phyloP scores from a whole-genome alignment of 192 early-diverging fungal genomes.

The Chytriomyces sp. region DNA sequence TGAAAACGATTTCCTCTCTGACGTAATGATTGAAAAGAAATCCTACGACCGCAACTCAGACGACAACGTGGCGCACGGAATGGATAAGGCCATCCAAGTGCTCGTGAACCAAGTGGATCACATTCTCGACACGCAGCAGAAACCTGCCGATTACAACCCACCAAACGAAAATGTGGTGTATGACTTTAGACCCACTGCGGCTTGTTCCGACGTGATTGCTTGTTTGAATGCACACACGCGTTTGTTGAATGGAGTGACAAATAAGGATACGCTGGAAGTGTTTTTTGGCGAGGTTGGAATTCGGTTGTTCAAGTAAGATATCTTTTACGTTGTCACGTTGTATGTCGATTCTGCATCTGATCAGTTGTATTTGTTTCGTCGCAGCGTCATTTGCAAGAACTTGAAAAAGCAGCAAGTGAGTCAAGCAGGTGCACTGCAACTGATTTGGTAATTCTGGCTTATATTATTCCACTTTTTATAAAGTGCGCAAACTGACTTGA shows the following conservation, averaged over 20 bases:
- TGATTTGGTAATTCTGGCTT: constrained; percentile 65
- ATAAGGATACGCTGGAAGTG: constrained; percentile 86
- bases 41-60: constrained; percentile 84
- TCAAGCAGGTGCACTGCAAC: constrained; percentile 85
- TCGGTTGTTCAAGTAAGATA: constrained; percentile 82
- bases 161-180: constrained; percentile 55
- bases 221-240: constrained; percentile 78
- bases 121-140: constrained; percentile 77
- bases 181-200: constrained; percentile 77
- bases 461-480: constrained; percentile 22
- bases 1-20: constrained; percentile 89
- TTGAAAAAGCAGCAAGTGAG: constrained; percentile 80
- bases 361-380: not conserved
- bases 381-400: constrained; percentile 81
- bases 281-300: constrained; percentile 88
- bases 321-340: constrained; percentile 17
- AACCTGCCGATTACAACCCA: constrained; percentile 71
- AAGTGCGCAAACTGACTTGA: constrained; percentile 5
- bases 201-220: constrained; percentile 77
- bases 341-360: not conserved
- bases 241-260: constrained; percentile 74
- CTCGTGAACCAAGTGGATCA: constrained; percentile 84
- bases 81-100: constrained; percentile 90
- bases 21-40: constrained; percentile 91
- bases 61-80: constrained; percentile 86